Base-by-base conservation (phyloP, 2,329 filamentous ascomycete genomes). In the Monilinia polystroma region DNA sequence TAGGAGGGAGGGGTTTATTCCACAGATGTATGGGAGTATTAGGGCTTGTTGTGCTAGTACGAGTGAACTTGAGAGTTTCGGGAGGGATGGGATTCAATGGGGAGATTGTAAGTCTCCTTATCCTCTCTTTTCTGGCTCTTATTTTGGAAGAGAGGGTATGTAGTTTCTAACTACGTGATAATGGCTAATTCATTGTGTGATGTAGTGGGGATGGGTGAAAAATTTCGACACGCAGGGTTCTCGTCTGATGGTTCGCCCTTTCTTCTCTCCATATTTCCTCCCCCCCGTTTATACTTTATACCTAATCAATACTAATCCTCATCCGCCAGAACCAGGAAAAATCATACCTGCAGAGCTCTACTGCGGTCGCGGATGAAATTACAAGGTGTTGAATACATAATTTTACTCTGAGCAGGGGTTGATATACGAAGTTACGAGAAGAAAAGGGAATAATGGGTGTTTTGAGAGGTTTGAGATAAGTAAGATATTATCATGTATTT, bases 11-110 rank as follows among this genome's bases (percentile, higher is more conserved):
- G 70, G 71, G 0, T 72, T 72, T 20, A 70, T 70, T 18, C 71
- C 70, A 1, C 69, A 72, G 29, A 72, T 72, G 70, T 72, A 66
- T 60, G 71, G 70, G 0, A 70, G 69, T 12, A 72, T 71, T 14
- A 66, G 71, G 32, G 47, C 70, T 18, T 68, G 65, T n/a, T 71
- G 70, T 66, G 70, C 69, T 5, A 69, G 65, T 20, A 72, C 70
- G 4, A 66, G 65, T 12, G 68, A 72, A 26, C 68, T 72, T 32
- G 66, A 54, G 4, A 67, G 70, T 52, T 72, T 71, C 47, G 66
- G 57, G 20, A 11, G 49, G 1, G 41, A 62, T 4, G 70, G 70
- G 0, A 69, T 72, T 51, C 38, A 63, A 10, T 72, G 69, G 71
- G 70, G 70, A 32, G 68, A 72, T 68, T 63, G 69, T 70, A 59